Evolutionary conservation across 306 rosid genomes (phyloP), one percentile per base, ranked within the genome.

Genomic region (Quercus agrifolia): DNA sequence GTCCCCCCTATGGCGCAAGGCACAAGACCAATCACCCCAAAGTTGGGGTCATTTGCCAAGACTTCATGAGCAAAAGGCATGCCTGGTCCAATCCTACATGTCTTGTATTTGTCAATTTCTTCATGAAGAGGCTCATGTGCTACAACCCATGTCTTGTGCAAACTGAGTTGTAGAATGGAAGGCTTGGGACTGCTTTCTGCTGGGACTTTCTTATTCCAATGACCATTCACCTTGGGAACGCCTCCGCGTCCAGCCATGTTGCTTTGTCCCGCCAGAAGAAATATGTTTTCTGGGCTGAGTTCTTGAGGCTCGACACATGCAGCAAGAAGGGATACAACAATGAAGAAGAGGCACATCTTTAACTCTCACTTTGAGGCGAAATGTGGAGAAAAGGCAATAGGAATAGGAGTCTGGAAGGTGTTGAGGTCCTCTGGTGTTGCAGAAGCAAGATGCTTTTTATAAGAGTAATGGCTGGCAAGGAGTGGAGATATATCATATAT

Each of bases 241-340:
- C 71, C 71, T 18, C 71, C 71, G 1, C 71, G 51, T 5, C 71
- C 71, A 19, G 71, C n/a, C 71, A 67, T 67, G 49, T 67, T 67
- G 71, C 27, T 67, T 19, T 67, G 51, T 15, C 71, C 71, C 13
- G 7, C 71, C 10, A 67, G 35, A 5, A 67, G 23, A 9, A 67
- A 67, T 67, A 67, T 33, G 51, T 64, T 64, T 15, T 31, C 17
- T 15, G 71, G 71, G 33, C 33, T 64, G 31, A 59, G 66, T 21
- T 59, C 66, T 59, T 11, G 15, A 21, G 67, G 30, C 66, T 10
- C 23, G 1, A 59, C 31, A 59, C 12, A 21, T 3, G 4, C 4
- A 13, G 54, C 54, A 11, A 49, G 54, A 49, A 49, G 13, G 54
- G 0, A 10, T 49, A 49, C 54, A 49, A 49, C 1, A 49, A 49